These are phyloP conservation scores for Claviceps arundinis DNA, from an alignment of 2,329 filamentous ascomycete genomes.

Conservation along the genomic window DNA sequence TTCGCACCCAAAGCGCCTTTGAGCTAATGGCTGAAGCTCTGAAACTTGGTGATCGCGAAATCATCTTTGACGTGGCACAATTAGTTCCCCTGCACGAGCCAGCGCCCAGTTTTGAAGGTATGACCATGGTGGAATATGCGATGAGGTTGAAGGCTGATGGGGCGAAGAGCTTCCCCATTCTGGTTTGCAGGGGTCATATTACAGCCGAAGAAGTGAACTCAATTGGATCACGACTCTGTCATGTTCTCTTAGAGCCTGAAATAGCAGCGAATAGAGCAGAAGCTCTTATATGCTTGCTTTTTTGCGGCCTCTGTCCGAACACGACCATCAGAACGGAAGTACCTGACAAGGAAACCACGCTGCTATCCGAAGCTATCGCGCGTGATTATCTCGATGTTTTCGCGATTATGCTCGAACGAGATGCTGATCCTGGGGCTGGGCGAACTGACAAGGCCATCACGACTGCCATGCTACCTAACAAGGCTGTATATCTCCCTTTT, in stretches of 20 bases:
- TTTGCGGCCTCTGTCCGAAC: not conserved
- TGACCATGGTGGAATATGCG: not conserved
- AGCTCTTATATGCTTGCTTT: not conserved
- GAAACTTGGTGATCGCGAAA: not conserved
- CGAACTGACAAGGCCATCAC: not conserved
- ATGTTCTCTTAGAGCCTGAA: not conserved
- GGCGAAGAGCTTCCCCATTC: not conserved
- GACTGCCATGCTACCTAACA: not conserved
- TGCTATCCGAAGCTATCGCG: not conserved
- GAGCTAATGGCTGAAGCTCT: slow-evolving; percentile 1
- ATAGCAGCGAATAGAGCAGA: not conserved
- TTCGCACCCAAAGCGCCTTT: not conserved
- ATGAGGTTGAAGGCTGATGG: not conserved
- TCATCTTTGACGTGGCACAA: not conserved
- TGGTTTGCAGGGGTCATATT: not conserved
- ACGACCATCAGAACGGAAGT: not conserved
- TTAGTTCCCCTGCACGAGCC: not conserved
- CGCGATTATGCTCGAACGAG: not conserved
- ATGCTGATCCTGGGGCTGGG: not conserved
- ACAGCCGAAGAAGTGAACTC: not conserved
- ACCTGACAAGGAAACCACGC: not conserved
- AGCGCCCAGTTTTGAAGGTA: not conserved
- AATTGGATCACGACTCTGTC: not conserved
- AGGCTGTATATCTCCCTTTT: not conserved
- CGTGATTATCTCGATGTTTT: not conserved